Conservation (phyloP, 768 basidiomycete species). For the Russula virescens region DNA sequence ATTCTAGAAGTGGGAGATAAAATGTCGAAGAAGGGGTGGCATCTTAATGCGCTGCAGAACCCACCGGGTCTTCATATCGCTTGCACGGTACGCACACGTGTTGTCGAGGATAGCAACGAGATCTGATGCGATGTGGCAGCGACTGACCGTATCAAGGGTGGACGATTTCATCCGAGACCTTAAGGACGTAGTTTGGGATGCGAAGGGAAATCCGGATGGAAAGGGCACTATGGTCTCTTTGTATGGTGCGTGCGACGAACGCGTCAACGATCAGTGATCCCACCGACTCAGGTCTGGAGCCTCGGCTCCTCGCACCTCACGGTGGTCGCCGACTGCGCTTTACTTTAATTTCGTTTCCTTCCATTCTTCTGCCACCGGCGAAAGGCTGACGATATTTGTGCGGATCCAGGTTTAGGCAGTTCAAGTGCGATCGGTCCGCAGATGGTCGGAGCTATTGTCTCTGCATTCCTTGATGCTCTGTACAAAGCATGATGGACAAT, state of each 20-base stretch:
- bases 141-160: conserved; percentile 68
- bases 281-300: neutral
- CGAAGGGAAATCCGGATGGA: conserved; percentile 57
- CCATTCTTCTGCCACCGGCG: neutral
- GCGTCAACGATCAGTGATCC: neutral
- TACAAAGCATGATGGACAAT: conserved; percentile 20
- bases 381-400: neutral
- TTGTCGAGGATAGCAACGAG: neutral
- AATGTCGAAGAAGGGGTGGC: conserved; percentile 86
- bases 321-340: neutral
- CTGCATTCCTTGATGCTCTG: conserved; percentile 23
- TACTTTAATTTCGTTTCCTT: neutral
- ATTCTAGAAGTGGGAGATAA: conserved; percentile 87
- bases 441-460: conserved; percentile 18
- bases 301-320: neutral
- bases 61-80: conserved; percentile 90
- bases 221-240: conserved; percentile 87
- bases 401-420: conserved; percentile 20
- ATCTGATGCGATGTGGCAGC: conserved; percentile 38
- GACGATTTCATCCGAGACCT: conserved; percentile 83
- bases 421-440: conserved; percentile 24
- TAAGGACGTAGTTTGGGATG: conserved; percentile 67
- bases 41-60: conserved; percentile 74
- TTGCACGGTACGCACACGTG: conserved; percentile 61
- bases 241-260: conserved; percentile 57